These are phyloP conservation scores for Ampelomyces quisqualis DNA, from an alignment of 2,329 filamentous ascomycete species.

Conservation along the genomic window DNA sequence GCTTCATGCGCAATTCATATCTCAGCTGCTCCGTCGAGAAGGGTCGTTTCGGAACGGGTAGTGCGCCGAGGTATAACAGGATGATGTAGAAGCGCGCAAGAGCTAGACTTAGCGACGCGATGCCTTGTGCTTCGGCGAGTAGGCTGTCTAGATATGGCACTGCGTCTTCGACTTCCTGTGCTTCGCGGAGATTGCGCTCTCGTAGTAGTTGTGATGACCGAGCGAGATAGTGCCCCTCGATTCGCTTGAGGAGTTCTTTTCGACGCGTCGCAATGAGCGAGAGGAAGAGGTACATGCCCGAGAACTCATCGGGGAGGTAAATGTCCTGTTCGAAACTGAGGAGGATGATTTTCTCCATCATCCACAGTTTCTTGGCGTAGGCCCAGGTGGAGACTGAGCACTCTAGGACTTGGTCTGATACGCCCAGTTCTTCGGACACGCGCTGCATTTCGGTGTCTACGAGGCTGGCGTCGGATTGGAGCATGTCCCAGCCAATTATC, in stretches of 20 bases:
- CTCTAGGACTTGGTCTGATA: conserved; percentile 55
- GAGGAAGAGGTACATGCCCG: conserved; percentile 77
- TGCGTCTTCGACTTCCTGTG: conserved; percentile 14
- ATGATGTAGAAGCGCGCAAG: conserved; percentile 62
- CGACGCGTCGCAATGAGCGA: conserved; percentile 28
- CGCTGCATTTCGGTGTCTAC: conserved; percentile 51
- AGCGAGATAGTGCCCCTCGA: conserved; percentile 16
- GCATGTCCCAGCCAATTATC: conserved; percentile 76
- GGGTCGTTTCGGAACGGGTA: conserved; percentile 57
- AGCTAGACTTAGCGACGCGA: conserved; percentile 32
- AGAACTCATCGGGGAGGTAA: conserved; percentile 81
- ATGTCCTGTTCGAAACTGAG: conserved; percentile 92
- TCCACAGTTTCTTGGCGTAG: conserved; percentile 83
- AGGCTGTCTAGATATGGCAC: conserved; percentile 27
- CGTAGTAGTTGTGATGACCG: conserved; percentile 7
- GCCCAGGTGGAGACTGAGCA: conserved; percentile 85
- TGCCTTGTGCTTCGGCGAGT: conserved; percentile 28
- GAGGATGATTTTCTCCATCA: conserved; percentile 85
- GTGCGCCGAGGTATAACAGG: conserved; percentile 58
- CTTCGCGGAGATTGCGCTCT: conserved; percentile 6
- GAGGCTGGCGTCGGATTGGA: conserved; percentile 68
- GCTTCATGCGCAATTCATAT: conserved; percentile 84
- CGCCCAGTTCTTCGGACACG: conserved; percentile 36
- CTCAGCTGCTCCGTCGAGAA: conserved; percentile 69
- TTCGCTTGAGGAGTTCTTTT: conserved; percentile 19